Percentiles rank a stretch among this genome's conserved stretches.
Conservation (phyloP, 768 basidiomycete genomes). For the Amanita molliuscula region DNA sequence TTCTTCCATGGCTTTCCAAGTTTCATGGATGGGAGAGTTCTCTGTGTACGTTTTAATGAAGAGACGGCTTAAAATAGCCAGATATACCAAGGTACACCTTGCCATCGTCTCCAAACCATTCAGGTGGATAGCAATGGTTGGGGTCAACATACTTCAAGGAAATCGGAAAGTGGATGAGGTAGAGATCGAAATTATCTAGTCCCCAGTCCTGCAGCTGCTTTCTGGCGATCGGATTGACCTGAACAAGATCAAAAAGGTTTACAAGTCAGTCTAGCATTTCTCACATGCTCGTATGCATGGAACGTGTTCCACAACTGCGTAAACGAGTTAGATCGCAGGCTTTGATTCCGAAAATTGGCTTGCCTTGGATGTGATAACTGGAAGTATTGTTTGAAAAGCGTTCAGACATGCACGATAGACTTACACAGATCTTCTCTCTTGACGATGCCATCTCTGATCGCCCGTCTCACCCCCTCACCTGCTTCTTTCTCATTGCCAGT, state of each 20-base stretch:
- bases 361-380: constrained; percentile 81
- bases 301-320: constrained; percentile 80
- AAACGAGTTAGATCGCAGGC: neutral
- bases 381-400: neutral
- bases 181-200: constrained; percentile 75
- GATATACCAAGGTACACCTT: constrained; percentile 52
- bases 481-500: constrained; percentile 87
- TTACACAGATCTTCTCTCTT: constrained; percentile 82
- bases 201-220: constrained; percentile 76
- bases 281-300: constrained; percentile 69
- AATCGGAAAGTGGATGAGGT: constrained; percentile 81
- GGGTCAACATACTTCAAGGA: constrained; percentile 76
- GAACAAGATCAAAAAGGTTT: neutral
- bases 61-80: neutral
- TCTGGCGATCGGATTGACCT: constrained; percentile 46
- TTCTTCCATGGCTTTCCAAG: constrained; percentile 76
- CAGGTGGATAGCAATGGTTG: constrained; percentile 65
- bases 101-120: constrained; percentile 70
- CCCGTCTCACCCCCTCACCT: constrained; percentile 66
- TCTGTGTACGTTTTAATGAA: constrained; percentile 21
- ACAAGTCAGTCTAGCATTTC: constrained; percentile 12
- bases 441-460: constrained; percentile 73
- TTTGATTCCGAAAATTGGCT: constrained; percentile 5
- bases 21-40: constrained; percentile 67
- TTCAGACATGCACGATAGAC: constrained; percentile 15